Base-by-base conservation (phyloP, 768 basidiomycete genomes). In the Lactarius hengduanensis region DNA sequence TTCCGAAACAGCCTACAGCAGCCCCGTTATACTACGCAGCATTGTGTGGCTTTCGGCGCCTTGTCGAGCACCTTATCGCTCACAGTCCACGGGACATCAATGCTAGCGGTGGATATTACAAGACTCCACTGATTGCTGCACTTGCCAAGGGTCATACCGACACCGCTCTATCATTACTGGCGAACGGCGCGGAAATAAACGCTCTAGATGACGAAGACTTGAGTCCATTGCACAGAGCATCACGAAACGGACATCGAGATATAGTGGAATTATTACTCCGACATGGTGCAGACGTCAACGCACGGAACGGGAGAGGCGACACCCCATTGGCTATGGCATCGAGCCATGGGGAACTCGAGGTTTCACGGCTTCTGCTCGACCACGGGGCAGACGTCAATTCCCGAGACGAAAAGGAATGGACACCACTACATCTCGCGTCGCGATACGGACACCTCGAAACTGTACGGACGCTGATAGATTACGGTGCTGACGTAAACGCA, bases 201-300 rank as follows among this genome's bases (percentile, higher is more conserved):
- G 55, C 8, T 8, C 22, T 32, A 15, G 55, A 56, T 16, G 15
- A 32, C 55, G 55, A 32, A 10, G 55, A 13, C 28, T 8, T 28
- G 26, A 56, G 16, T 26, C 55, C 55, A 56, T 30, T 56, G 55
- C 55, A 56, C 20, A 32, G 26, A 28, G 55, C 55, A 56, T 30
- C 26, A 13, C 22, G 22, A 16, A 20, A 20, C 1, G 55, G 55
- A 32, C 55, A 18, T 32, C 11, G 7, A 8, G 47, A n/a, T 22
- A 50, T 50, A 8, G 47, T 50, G 18, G 2, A 50, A 15, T 20
- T 50, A n/a, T 50, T 50, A 50, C 47, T 50, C 47, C 11, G 0
- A 22, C n/a, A 50, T 22, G 34, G 34, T 2, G 34, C 34, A 34
- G 34, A 34, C 34, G 34, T 34, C 34, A 10, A 34, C 9, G 34